Base-by-base conservation (phyloP, 2,329 filamentous ascomycete species). In the Aspergillus ustus region DNA sequence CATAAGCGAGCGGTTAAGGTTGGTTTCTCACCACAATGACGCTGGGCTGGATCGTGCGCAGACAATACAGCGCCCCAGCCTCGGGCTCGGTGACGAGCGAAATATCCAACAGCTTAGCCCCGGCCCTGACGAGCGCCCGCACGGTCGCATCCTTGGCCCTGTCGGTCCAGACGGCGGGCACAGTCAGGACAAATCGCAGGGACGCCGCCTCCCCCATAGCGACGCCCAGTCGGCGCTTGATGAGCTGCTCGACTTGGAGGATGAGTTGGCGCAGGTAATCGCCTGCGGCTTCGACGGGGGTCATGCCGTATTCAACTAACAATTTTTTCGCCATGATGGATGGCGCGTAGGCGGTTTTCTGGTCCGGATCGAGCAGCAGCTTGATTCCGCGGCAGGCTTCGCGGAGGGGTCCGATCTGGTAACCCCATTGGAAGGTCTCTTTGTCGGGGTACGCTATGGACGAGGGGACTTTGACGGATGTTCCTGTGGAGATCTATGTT, bases 91-190 rank as follows among this genome's bases (percentile, higher is more conserved):
- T 69, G 3, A 72, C 51, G 0, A 72, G 29, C 4, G 45, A 60
- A 1, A 73, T 8, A 11, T 57, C 34, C 3, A 40, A 3, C 2
- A 13, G 6, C 0, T 55, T 20, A 15, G 70, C 62, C 9, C 66
- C 66, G 4, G 69, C 69, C 1, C n/a, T 19, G 6, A 57, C 45
- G 0, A 68, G 69, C 8, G 63, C 65, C 53, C 70, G 67, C 20
- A 69, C 57, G 1, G 74, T 76, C 6, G 53, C 34, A 53, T 76
- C 67, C 49, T 75, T 73, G 0, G 69, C 75, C 43, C 71, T 74
- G 44, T 76, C 74, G 0, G 73, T 73, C 72, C 74, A 77, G 0
- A 77, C 69, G 2, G 74, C 75, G 0, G 75, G 74, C 1, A 75
- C 70, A 1, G 71, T 71, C 1, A 77, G 50, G 1, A 75, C 52